A percentile compares a stretch with the other conserved stretches of the same genome.
Evolutionary conservation across 2,329 filamentous ascomycete species (phyloP).

Genomic region (Aspergillus clavatus): DNA sequence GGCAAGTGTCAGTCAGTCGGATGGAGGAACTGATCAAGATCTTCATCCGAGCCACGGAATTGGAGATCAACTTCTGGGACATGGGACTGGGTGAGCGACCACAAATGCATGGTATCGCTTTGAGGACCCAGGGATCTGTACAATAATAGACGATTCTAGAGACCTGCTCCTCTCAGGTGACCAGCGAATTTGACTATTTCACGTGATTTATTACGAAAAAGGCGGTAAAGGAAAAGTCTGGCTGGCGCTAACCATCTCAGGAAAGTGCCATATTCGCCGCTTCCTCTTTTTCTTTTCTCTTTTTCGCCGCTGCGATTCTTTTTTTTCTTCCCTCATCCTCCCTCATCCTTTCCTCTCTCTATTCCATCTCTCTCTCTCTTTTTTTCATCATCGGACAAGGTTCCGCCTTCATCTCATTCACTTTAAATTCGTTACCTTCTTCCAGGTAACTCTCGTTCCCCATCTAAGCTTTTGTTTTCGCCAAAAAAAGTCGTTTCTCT

Average conservation of each 20-base stretch:
- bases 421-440: background rate
- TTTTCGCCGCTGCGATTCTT: conserved; percentile 13
- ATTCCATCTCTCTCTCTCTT: conserved; percentile 8
- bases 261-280: conserved; percentile 11
- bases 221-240: conserved; percentile 3
- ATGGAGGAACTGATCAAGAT: conserved; percentile 80
- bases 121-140: background rate
- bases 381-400: background rate
- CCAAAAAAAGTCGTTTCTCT: background rate
- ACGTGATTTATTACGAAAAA: conserved; percentile 2
- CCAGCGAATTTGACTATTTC: background rate
- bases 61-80: conserved; percentile 72
- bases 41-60: conserved; percentile 79
- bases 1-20: conserved; percentile 65
- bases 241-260: background rate
- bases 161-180: too few relatives aligned
- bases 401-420: background rate
- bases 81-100: conserved; percentile 49
- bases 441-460: background rate
- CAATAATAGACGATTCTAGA: background rate
- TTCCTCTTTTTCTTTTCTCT: conserved; percentile 20
- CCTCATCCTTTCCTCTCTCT: conserved; percentile 16
- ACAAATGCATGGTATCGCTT: background rate
- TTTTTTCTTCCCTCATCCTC: conserved; percentile 21
- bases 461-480: background rate